Base-by-base conservation (phyloP, 768 basidiomycete genomes). In the Hirschioporus abietinus region DNA sequence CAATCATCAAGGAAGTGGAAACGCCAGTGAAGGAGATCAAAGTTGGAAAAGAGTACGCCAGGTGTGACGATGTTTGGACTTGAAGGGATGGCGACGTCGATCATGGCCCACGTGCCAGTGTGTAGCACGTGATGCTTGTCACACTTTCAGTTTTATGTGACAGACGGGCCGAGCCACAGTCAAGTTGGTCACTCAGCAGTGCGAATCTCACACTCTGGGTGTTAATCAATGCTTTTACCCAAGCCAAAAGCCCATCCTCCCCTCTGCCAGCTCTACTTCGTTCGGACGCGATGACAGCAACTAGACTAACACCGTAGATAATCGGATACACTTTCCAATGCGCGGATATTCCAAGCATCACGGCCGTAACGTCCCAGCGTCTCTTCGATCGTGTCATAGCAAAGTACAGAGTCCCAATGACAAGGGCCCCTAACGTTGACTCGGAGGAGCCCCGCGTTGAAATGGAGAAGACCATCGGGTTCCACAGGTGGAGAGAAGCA, bases 261-360 rank as follows among this genome's bases (percentile, higher is more conserved):
- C 64, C 64, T 23, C 59, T 66, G 1, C 67, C 63, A 26, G 72
- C 65, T 35, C 72, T 67, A 2, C 61, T 66, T 2, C 62, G 63
- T 52, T 70, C 70, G 10, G 67, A 57, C 5, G 76, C 76, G 62
- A 90, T 76, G 58, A 84, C 80, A 0, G 86, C 85, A 65, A 95
- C 77, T 68, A 93, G 88, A 42, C 87, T 85, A n/a, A 90, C 83
- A 0, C 90, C 92, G 74, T 98, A 98, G 66, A 99, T 86, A 70
- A 96, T 81, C 0, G 97, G 97, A 73, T 97, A 99, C 66, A 99
- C 93, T 78, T 99, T 99, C 93, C 95, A 96, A 72, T 98, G 95
- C 0, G 94, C 88, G 68, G 92, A 89, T 57, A 95, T 71, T 0
- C 95, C 97, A 24, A 96, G 81, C 65, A 89, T 72, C 5, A 92